Evolutionary conservation across 768 basidiomycete genomes (phyloP).

Genomic region (Cantharellus cinnabarinus): DNA sequence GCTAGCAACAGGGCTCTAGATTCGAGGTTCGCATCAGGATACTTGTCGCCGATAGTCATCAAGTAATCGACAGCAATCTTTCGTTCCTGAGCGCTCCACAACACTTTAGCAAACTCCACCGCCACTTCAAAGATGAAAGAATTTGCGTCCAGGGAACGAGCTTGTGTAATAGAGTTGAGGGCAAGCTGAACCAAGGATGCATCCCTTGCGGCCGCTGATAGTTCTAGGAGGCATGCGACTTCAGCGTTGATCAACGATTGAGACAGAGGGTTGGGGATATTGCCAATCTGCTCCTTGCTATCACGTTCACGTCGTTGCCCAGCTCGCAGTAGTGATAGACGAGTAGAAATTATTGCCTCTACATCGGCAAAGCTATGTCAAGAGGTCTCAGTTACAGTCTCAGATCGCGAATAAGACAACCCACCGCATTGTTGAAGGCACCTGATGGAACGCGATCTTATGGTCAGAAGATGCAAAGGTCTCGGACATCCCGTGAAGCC

Average conservation of each 20-base stretch:
- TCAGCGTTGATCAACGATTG: constrained; percentile 36
- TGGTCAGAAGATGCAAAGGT: too few species aligned
- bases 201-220: constrained; percentile 53
- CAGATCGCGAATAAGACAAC: too few species aligned
- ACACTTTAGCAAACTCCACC: constrained; percentile 70
- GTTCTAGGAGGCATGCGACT: constrained; percentile 42
- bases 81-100: constrained; percentile 79
- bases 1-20: not conserved
- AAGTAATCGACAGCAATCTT: constrained; percentile 59
- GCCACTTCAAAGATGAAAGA: constrained; percentile 32
- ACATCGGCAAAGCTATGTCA: constrained; percentile 45
- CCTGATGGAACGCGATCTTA: too few species aligned
- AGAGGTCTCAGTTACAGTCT: constrained; percentile 3
- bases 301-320: constrained; percentile 45
- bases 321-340: constrained; percentile 62
- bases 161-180: constrained; percentile 62
- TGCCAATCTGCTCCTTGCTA: constrained; percentile 38
- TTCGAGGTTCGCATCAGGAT: not conserved
- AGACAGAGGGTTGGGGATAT: constrained; percentile 33
- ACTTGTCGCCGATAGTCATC: not conserved
- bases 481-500: not conserved
- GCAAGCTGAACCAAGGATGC: constrained; percentile 57
- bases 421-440: too few species aligned
- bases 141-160: constrained; percentile 22
- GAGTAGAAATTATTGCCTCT: constrained; percentile 63